These are phyloP conservation scores for Rubroboletus satanas DNA, from an alignment of 768 basidiomycete species.

Conservation along the genomic window DNA sequence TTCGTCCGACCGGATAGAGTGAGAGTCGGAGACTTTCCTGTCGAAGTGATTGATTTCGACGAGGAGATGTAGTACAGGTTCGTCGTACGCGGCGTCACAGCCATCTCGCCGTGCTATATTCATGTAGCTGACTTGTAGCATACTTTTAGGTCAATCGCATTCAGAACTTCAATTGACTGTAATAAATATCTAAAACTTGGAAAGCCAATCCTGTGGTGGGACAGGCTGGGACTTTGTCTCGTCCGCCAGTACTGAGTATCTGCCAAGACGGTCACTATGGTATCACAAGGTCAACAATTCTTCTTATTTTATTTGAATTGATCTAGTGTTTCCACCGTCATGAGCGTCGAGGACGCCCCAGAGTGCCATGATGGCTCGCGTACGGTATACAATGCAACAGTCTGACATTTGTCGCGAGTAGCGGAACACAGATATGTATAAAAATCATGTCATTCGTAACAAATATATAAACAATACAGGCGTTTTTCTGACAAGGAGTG, in stretches of 20 bases:
- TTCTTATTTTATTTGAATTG: no score
- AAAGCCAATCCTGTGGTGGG: background rate
- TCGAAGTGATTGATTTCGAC: constrained; percentile 71
- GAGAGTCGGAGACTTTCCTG: constrained; percentile 80
- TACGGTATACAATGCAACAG: background rate
- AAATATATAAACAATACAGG: no score
- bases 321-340: no score
- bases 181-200: background rate
- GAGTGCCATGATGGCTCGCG: background rate
- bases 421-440: background rate
- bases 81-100: background rate
- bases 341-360: no score
- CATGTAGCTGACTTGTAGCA: background rate
- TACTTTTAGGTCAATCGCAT: background rate
- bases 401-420: background rate
- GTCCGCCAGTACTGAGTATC: background rate
- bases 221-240: background rate
- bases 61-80: constrained; percentile 57
- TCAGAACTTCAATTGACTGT: background rate
- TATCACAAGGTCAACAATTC: background rate
- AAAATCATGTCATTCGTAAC: background rate
- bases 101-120: background rate
- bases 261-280: background rate
- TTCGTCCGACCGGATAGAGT: constrained; percentile 86
- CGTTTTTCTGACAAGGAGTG: background rate